These are phyloP conservation scores for Musa balbisiana DNA, from an alignment of 202 grass and related monocot species.

Conservation along the genomic window DNA sequence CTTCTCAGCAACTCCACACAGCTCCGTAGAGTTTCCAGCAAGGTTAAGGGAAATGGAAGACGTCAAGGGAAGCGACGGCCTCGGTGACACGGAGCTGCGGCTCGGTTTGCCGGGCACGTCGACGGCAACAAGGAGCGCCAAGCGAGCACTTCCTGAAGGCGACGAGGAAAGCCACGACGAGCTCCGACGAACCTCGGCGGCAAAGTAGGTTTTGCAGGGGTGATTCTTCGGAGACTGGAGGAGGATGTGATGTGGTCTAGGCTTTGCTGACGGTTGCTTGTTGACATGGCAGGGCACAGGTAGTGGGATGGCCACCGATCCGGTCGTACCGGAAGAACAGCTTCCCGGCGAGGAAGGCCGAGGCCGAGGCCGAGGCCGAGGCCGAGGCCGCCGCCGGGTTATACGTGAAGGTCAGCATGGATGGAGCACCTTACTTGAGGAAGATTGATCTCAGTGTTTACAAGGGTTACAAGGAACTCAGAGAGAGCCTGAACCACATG, in stretches of 20 bases:
- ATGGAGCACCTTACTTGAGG: slow-evolving; percentile 69
- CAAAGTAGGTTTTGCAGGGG: slow-evolving; percentile 2
- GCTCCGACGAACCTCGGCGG: not conserved
- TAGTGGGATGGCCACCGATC: slow-evolving; percentile 87
- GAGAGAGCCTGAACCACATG: slow-evolving; percentile 74
- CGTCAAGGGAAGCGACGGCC: slow-evolving; percentile 23
- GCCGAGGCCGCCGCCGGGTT: slow-evolving; percentile 8
- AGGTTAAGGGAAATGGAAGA: slow-evolving; percentile 39
- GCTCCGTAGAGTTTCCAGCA: not conserved
- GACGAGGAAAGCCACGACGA: not conserved
- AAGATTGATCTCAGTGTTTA: slow-evolving; percentile 84
- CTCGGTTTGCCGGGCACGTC: slow-evolving; percentile 70
- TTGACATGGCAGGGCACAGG: slow-evolving; percentile 52
- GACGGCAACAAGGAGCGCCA: slow-evolving; percentile 30
- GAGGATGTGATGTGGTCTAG: no score
- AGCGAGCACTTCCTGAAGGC: slow-evolving; percentile 34
- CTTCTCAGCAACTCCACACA: no score
- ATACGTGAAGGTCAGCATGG: slow-evolving; percentile 95
- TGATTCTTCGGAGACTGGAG: no score
- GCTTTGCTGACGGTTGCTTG: slow-evolving; percentile 16
- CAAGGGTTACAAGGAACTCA: slow-evolving; percentile 76
- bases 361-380: not conserved
- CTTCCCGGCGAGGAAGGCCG: slow-evolving; percentile 40
- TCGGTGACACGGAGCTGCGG: slow-evolving; percentile 76
- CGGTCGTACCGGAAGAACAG: slow-evolving; percentile 83